Percentiles rank a stretch among this genome's conserved stretches.
These are phyloP conservation scores for Gnaphalium uliginosum DNA, from an alignment of 129 eudicot species.

Conservation along the genomic window DNA sequence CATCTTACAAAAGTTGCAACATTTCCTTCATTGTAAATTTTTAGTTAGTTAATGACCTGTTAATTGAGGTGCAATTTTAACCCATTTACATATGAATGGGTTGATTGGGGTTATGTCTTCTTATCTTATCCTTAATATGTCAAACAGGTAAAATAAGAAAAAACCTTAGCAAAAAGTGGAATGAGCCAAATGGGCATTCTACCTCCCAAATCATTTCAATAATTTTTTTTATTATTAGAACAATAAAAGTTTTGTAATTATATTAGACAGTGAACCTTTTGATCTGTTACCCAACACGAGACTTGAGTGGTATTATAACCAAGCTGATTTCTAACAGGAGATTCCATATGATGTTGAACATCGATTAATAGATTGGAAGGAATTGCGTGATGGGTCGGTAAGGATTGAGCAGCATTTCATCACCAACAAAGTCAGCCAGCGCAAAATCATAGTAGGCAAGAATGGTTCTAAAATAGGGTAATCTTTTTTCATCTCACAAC, in stretches of 20 bases:
- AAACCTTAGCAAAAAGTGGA: slow-evolving; percentile 1
- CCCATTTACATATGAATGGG: background rate
- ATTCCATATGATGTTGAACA: slow-evolving; percentile 88
- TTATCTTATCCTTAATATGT: background rate
- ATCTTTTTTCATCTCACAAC: slow-evolving; percentile 12
- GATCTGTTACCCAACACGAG: background rate
- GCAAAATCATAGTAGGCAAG: slow-evolving; percentile 86
- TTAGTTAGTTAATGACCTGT: background rate
- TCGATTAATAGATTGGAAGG: slow-evolving; percentile 83
- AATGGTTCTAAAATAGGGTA: slow-evolving; percentile 92
- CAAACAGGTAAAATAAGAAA: background rate
- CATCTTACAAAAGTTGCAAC: background rate
- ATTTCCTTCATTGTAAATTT: background rate
- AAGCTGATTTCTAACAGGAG: slow-evolving; percentile 53
- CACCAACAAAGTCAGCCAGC: slow-evolving; percentile 74
- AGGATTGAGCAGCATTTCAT: slow-evolving; percentile 94
- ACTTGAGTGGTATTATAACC: background rate
- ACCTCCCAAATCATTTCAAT: background rate
- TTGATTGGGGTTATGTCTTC: background rate
- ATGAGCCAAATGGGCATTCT: background rate
- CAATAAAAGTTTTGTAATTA: background rate
- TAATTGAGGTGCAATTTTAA: slow-evolving; percentile 1
- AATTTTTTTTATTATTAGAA: background rate
- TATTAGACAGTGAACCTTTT: background rate
- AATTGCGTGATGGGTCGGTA: slow-evolving; percentile 78